Base-by-base conservation (phyloP, 2,329 filamentous ascomycete species). In the Trichoderma sp. region DNA sequence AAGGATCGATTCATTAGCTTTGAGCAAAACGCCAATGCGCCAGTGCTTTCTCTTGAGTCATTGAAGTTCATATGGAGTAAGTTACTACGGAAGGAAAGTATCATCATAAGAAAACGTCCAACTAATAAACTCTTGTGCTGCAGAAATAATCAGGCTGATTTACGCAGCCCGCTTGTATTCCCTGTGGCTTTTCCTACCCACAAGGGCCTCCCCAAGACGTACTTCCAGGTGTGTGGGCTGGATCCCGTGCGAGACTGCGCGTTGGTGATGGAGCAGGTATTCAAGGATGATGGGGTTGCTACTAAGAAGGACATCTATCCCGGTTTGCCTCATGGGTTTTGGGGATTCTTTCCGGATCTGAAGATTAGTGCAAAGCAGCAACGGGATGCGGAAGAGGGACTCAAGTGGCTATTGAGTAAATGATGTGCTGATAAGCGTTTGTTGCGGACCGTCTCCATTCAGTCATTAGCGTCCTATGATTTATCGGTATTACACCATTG, bases 311-410 rank as follows among this genome's bases (percentile, higher is more conserved):
- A 83, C n/a, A 68, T 82, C 1, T 83, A 82, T 50, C 78, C 81
- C 2, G 81, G 81, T 6, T 72, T 82, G 29, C 81, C 81, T 31
- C 82, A 83, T 75, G 78, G 76, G 1, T 83, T 83, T 69, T 83
- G 80, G 81, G 75, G 50, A 6, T 16, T 81, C 11, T 81, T 79
- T 18, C 78, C 79, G 0, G 76, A 80, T 4, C 65, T 81, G 16
- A 74, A 76, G 41, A 68, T 78, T 12, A 77, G 72, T 24, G 76
- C 76, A 41, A 80, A 81, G 75, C 78, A 81, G 38, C 63, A 76
- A 21, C 71, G 74, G 21, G 79, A 82, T 60, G 67, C 68, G 11
- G 50, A 69, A 60, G 71, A 77, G n/a, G 81, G 77, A 29, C 66
- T 83, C 4, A 77, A 77, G 65, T 82, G 79, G 80, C 53, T 82